Conservation (phyloP, 2,329 filamentous ascomycete genomes). For the Sarocladium kiliense region DNA sequence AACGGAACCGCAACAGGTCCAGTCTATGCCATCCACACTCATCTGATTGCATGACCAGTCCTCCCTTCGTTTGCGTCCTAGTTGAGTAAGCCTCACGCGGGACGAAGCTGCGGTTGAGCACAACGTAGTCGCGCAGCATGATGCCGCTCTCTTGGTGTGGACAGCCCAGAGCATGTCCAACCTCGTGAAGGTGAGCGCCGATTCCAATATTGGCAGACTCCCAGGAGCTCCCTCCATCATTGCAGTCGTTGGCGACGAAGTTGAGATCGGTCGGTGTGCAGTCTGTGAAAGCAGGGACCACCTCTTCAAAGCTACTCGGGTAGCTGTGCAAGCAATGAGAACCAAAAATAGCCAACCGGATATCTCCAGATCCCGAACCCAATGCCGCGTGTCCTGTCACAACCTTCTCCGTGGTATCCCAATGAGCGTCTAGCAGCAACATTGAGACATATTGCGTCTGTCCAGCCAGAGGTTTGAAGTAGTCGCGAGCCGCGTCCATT, state of each 20-base stretch:
- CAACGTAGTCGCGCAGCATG: constrained; percentile 86
- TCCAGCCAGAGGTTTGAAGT: constrained; percentile 69
- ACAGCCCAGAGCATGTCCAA: constrained; percentile 84
- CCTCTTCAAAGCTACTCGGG: constrained; percentile 81
- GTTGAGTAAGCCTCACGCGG: constrained; percentile 81
- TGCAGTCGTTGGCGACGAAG: constrained; percentile 77
- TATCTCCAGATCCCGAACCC: constrained; percentile 66
- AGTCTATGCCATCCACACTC: constrained; percentile 91
- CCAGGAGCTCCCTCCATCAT: constrained; percentile 86
- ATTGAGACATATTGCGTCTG: constrained; percentile 88
- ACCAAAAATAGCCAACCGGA: constrained; percentile 85
- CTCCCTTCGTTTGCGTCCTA: constrained; percentile 77
- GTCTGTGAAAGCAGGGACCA: constrained; percentile 82
- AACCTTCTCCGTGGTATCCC: constrained; percentile 67
- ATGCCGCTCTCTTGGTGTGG: constrained; percentile 87
- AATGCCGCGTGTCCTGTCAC: constrained; percentile 79
- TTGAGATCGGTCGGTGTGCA: constrained; percentile 83
- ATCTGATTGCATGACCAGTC: constrained; percentile 67
- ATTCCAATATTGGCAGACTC: constrained; percentile 94
- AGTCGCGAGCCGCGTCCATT: constrained; percentile 67
- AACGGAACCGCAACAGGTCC: constrained; percentile 81
- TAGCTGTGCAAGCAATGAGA: constrained; percentile 91
- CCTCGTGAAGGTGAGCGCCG: constrained; percentile 86
- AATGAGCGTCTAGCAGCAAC: constrained; percentile 81
- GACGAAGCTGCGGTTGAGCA: constrained; percentile 77